Evolutionary conservation across 1,284 basidiomycete species (phyloP).

Genomic region (Flammula alnicola): DNA sequence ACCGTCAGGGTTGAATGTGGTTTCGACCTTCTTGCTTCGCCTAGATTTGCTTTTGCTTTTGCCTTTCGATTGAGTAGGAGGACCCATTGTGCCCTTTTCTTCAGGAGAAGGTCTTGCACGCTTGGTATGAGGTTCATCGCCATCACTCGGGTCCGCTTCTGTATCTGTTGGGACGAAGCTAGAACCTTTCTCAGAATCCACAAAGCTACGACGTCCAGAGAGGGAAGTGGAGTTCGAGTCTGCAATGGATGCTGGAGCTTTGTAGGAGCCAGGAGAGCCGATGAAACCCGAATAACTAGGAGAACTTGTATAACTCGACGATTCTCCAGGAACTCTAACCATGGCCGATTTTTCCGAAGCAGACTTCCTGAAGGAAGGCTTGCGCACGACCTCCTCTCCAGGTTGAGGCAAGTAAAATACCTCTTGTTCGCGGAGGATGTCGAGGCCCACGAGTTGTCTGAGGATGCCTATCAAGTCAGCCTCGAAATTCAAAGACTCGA

Average conservation of each 20-base stretch:
- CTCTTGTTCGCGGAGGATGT: constrained; percentile 64
- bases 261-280: constrained; percentile 33
- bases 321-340: constrained; percentile 22
- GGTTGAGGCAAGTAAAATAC: constrained; percentile 60
- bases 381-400: constrained; percentile 41
- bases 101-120: constrained; percentile 21
- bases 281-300: constrained; percentile 29
- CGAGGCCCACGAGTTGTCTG: constrained; percentile 62
- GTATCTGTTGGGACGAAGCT: constrained; percentile 23
- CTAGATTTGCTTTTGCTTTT: constrained; percentile 18
- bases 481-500: constrained; percentile 55
- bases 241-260: constrained; percentile 31
- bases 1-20: constrained; percentile 45
- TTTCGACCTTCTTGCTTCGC: constrained; percentile 37
- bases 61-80: constrained; percentile 23
- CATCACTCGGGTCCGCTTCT: constrained; percentile 29
- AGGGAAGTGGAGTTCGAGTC: constrained; percentile 33
- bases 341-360: constrained; percentile 22
- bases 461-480: constrained; percentile 57
- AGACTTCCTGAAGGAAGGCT: constrained; percentile 26
- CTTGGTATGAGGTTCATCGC: constrained; percentile 30
- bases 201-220: constrained; percentile 24
- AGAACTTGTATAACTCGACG: constrained; percentile 26
- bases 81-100: constrained; percentile 23
- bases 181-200: constrained; percentile 25